phyloP scores from a whole-genome alignment of 495 filamentous ascomycete genomes.

The Thozetella sp. region DNA sequence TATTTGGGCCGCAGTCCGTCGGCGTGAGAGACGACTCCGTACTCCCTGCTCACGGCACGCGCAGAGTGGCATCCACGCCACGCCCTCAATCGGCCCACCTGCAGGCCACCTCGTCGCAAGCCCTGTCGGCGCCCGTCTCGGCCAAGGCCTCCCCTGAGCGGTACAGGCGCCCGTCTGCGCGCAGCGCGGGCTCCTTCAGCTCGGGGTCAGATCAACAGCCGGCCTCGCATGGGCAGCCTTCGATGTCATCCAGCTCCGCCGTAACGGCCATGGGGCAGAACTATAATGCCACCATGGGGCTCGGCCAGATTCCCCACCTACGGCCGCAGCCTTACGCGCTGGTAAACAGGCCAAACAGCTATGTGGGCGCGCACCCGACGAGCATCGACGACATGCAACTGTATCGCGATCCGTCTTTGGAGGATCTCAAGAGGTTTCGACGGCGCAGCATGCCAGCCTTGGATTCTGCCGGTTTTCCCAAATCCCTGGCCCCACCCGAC shows the following conservation, averaged over 20 bases:
- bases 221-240: conserved; percentile 27
- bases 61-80: conserved; percentile 20
- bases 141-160: conserved; percentile 52
- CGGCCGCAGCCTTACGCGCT: conserved; percentile 25
- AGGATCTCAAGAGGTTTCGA: conserved; percentile 75
- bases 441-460: conserved; percentile 83
- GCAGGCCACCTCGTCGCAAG: conserved; percentile 27
- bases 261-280: conserved; percentile 40
- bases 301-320: conserved; percentile 24
- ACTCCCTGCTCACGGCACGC: conserved; percentile 20
- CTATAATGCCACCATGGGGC: conserved; percentile 31
- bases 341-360: conserved; percentile 46
- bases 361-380: conserved; percentile 31
- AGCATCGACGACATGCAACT: conserved; percentile 57
- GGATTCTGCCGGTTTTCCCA: conserved; percentile 61
- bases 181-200: conserved; percentile 36
- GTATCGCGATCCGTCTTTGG: conserved; percentile 45
- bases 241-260: conserved; percentile 22
- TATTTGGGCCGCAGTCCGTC: conserved; percentile 11
- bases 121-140: conserved; percentile 34
- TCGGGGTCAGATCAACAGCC: conserved; percentile 16
- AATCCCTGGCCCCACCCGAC: conserved; percentile 36
- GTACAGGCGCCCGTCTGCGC: conserved; percentile 51
- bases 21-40: conserved; percentile 32
- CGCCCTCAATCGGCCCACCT: conserved; percentile 31